phyloP scores from a whole-genome alignment of 108 stramenopile genomes.

The Nitzschia sp. region DNA sequence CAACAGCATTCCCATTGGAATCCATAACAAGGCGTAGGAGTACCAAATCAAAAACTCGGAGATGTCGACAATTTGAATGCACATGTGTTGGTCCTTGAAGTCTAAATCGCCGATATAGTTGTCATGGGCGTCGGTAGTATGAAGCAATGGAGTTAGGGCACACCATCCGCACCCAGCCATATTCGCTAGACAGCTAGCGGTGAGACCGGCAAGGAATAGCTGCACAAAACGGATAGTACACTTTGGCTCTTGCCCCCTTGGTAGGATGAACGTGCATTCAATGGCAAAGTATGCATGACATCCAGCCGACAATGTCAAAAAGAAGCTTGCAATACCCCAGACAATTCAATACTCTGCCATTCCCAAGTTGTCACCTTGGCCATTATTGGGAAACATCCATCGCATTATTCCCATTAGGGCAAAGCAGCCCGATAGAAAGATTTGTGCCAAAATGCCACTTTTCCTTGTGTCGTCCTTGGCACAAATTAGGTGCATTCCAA shows the following conservation, averaged over 20 bases:
- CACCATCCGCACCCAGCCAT: conserved; percentile 26
- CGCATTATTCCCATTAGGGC: conserved; percentile 7
- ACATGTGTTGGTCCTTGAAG: conserved; percentile 1
- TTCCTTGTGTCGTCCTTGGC: background rate
- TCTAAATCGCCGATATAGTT: background rate
- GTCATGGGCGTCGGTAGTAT: background rate
- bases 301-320: conserved; percentile 7
- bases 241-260: background rate
- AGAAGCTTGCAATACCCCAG: conserved; percentile 4
- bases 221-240: background rate
- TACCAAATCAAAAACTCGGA: conserved; percentile 5
- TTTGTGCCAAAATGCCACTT: conserved; percentile 13
- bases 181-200: conserved; percentile 1
- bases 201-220: background rate
- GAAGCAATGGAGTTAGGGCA: conserved; percentile 5
- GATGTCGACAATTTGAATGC: background rate
- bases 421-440: conserved; percentile 26
- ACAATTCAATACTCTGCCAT: conserved; percentile 19
- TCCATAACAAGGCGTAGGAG: conserved; percentile 25
- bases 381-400: conserved; percentile 26
- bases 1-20: conserved; percentile 23
- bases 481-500: conserved; percentile 19
- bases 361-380: conserved; percentile 17
- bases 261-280: background rate
- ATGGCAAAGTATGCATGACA: conserved; percentile 29